A percentile compares a stretch with the other conserved stretches of the same genome.
Conservation (phyloP, 2,329 filamentous ascomycete species). For the Xylaria sp. region DNA sequence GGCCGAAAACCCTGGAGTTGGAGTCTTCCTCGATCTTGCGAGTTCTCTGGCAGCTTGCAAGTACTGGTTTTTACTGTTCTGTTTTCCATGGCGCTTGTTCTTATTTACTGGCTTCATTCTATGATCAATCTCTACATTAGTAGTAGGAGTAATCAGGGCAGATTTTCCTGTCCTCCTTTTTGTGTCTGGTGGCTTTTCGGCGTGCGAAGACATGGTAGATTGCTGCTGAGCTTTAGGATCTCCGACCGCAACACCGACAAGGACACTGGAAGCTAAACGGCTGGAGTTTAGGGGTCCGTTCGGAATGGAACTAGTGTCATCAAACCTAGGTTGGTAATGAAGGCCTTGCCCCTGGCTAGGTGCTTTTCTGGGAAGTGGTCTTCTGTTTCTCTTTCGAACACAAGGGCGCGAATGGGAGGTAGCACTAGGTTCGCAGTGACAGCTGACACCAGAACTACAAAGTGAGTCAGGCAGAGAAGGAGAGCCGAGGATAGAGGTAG, state of each 20-base stretch:
- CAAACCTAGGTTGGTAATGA: neutral
- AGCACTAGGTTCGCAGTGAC: neutral
- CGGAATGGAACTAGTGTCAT: neutral
- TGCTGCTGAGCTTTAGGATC: neutral
- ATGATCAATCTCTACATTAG: neutral
- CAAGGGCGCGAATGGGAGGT: neutral
- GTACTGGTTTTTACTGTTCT: slow-evolving; percentile 41
- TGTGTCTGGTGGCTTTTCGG: slow-evolving; percentile 11
- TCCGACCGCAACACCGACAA: neutral
- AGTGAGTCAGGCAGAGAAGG: slow-evolving; percentile 46
- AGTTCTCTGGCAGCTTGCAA: slow-evolving; percentile 42
- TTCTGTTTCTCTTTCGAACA: slow-evolving; percentile 19
- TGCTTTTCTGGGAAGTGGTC: slow-evolving; percentile 15
- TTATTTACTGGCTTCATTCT: slow-evolving; percentile 21
- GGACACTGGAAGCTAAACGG: neutral
- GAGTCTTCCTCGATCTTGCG: slow-evolving; percentile 40
- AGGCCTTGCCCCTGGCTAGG: slow-evolving; percentile 1
- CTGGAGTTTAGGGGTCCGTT: neutral
- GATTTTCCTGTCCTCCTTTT: slow-evolving; percentile 54
- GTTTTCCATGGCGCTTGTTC: slow-evolving; percentile 32
- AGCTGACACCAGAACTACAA: slow-evolving; percentile 31
- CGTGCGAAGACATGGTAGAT: neutral
- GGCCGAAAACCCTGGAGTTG: slow-evolving; percentile 36
- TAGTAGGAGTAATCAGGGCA: slow-evolving; percentile 50
- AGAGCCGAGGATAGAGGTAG: slow-evolving; percentile 49